Evolutionary conservation across 192 early-diverging fungal genomes (phyloP), one percentile per base, ranked within the genome.

Genomic region (Pilobolus umbonatus): DNA sequence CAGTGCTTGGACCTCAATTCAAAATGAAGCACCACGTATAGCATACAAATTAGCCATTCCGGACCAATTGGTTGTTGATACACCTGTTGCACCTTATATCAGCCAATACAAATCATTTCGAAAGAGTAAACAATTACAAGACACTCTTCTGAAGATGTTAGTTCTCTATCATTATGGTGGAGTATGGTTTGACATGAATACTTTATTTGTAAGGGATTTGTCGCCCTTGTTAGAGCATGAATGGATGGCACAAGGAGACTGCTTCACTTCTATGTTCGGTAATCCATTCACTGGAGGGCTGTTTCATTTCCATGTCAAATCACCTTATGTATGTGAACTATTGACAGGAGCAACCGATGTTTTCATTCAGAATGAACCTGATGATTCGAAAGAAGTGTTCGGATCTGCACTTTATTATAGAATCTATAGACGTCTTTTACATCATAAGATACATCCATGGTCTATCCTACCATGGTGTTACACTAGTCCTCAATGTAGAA

Each of bases 281-380:
- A 69, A 65, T 44, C 74, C 74, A 0, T 72, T 72, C 17, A 75
- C 71, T 39, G 74, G 74, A 9, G 74, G 69, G 5, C 66, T 72
- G 28, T 72, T 75, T 60, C 58, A 63, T 32, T 75, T 75, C 47
- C 57, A 25, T 19, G 51, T 72, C 47, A 26, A 72, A 9, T 75
- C 74, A 12, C 74, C 74, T 29, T 75, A 75, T 50, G 46, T 75
- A 10, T 75, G 74, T 51, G 74, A 75, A 38, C 59, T 75, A 48
- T 50, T 75, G 29, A 32, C 42, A n/a, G 66, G 49, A 11, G 29
- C 42, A 12, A 45, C 38, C 14, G 43, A 54, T 31, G 30, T 47
- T 57, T 47, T 57, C 21, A 68, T 21, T 36, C 52, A 54, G 24
- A 21, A 15, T 24, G 12, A 54, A 22, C 4, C 52, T 22, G n/a